These are phyloP conservation scores for Dissophora globulifera DNA, from an alignment of 192 early-diverging fungal genomes.

Conservation along the genomic window DNA sequence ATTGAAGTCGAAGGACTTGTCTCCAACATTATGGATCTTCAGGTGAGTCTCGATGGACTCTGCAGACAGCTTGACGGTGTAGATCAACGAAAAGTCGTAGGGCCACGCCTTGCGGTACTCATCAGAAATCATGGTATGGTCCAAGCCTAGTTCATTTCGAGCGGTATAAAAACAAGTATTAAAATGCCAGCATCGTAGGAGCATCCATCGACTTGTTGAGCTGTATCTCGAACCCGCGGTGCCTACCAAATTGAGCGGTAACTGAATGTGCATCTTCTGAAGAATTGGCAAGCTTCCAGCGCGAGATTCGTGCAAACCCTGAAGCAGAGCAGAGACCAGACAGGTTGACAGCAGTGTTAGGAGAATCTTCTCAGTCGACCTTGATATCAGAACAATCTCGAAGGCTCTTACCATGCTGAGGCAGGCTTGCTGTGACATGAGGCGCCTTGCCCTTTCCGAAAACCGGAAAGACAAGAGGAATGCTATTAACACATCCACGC, in stretches of 20 bases:
- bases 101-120: conserved; percentile 70
- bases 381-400: no score
- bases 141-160: conserved; percentile 54
- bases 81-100: conserved; percentile 79
- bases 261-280: conserved; percentile 21
- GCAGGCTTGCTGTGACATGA: conserved; percentile 59
- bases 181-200: no score
- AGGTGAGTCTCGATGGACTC: conserved; percentile 79
- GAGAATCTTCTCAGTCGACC: no score
- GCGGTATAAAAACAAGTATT: no score
- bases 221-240: no score
- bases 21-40: conserved; percentile 80
- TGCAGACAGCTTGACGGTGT: conserved; percentile 82
- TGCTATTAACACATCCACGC: no score
- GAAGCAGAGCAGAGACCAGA: no score
- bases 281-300: conserved; percentile 42
- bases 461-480: conserved; percentile 83
- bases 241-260: conserved; percentile 43
- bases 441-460: conserved; percentile 69
- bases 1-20: conserved; percentile 80
- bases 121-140: conserved; percentile 64
- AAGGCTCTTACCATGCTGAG: conserved; percentile 75
- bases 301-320: conserved; percentile 36
- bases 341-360: no score
- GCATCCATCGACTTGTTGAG: no score